Conservation (phyloP, 176 grass and related monocot species). For the Saccharum spontaneum region DNA sequence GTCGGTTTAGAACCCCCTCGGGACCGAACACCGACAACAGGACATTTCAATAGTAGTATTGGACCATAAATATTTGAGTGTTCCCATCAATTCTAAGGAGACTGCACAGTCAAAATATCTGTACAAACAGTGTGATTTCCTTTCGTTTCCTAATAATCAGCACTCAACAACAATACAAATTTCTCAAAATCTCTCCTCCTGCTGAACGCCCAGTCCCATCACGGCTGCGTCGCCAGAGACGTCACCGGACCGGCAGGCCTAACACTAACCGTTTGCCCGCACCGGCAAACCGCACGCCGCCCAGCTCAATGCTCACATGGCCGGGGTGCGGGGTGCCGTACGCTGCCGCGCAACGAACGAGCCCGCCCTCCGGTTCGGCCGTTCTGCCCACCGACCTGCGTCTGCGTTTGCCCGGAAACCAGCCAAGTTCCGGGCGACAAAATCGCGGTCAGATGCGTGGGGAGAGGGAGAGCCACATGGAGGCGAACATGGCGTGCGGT, state of each 20-base stretch:
- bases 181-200: not conserved
- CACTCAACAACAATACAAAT: not conserved
- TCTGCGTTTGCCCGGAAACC: not conserved
- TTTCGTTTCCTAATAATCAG: not conserved
- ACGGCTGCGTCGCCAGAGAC: not conserved
- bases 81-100: not conserved
- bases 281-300: not conserved
- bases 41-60: not conserved
- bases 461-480: constrained; percentile 28
- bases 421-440: not conserved
- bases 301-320: not conserved
- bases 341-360: not conserved
- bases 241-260: not conserved
- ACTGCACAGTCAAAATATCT: not conserved
- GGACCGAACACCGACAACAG: too few species aligned
- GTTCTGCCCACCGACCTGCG: not conserved
- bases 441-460: constrained; percentile 25
- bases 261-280: constrained; percentile 29
- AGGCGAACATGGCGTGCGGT: constrained; percentile 38
- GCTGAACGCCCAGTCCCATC: too few species aligned
- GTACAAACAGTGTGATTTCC: not conserved
- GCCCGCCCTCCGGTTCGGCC: not conserved
- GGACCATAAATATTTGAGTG: not conserved
- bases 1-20: too few species aligned
- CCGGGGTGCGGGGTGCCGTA: not conserved